These are phyloP conservation scores for Botryotinia globosa DNA, from an alignment of 2,329 filamentous ascomycete species.

Conservation along the genomic window DNA sequence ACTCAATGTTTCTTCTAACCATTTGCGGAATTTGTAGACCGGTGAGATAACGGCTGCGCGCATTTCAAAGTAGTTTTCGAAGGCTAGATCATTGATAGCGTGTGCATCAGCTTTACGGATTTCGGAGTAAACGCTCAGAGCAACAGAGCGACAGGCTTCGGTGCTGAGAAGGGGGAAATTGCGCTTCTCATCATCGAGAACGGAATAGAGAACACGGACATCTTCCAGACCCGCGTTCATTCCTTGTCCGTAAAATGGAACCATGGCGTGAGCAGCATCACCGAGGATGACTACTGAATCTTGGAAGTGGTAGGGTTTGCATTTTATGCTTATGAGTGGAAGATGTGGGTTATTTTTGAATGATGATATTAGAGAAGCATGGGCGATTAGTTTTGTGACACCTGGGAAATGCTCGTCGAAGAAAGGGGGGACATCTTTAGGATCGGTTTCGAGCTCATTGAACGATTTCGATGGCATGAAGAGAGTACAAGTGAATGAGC, in stretches of 20 bases:
- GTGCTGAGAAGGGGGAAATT: constrained; percentile 50
- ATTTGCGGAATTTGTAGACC: constrained; percentile 77
- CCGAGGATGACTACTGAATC: constrained; percentile 81
- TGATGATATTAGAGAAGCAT: constrained; percentile 65
- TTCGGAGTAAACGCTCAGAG: constrained; percentile 72
- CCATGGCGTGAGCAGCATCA: constrained; percentile 95
- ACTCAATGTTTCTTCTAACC: constrained; percentile 78
- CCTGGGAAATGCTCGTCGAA: constrained; percentile 87
- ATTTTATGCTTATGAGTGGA: constrained; percentile 91
- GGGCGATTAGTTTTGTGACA: constrained; percentile 69
- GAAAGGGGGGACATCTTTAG: constrained; percentile 61
- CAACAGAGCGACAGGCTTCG: constrained; percentile 57
- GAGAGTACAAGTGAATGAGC: constrained; percentile 90
- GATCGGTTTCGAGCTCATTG: constrained; percentile 60
- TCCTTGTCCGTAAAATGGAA: constrained; percentile 96
- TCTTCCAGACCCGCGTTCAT: constrained; percentile 98
- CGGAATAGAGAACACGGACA: constrained; percentile 80
- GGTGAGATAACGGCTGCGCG: constrained; percentile 76
- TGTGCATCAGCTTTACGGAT: constrained; percentile 75
- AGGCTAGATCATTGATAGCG: constrained; percentile 87
- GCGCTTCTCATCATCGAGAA: constrained; percentile 58
- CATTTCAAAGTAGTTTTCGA: constrained; percentile 95
- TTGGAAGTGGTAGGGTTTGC: constrained; percentile 78
- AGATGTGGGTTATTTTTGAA: constrained; percentile 84
- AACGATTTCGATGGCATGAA: constrained; percentile 78